A percentile compares a stretch with the other conserved stretches of the same genome.
Evolutionary conservation across 352 stramenopile species (phyloP).

Genomic region (Phytophthora lateralis): DNA sequence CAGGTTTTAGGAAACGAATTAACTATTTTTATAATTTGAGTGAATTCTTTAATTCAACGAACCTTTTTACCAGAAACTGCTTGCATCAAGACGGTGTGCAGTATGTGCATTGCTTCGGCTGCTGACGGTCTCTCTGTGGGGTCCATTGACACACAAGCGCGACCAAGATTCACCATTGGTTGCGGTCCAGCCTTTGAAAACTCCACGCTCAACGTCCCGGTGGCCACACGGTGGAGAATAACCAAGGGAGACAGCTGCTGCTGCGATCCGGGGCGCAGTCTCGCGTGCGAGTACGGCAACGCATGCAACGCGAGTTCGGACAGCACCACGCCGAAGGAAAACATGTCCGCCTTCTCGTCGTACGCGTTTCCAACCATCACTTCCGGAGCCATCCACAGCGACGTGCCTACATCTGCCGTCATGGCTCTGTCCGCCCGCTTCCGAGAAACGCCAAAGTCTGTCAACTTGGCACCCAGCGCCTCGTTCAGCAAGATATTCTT

Average conservation of each 20-base stretch:
- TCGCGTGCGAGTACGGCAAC: constrained; percentile 30
- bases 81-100: constrained; percentile 13
- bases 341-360: constrained; percentile 39
- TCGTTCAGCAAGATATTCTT: constrained; percentile 34
- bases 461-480: constrained; percentile 57
- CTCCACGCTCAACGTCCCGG: constrained; percentile 33
- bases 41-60: neutral
- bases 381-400: constrained; percentile 17
- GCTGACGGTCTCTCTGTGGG: constrained; percentile 20
- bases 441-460: constrained; percentile 58
- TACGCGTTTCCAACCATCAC: constrained; percentile 34
- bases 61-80: constrained; percentile 1
- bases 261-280: constrained; percentile 11
- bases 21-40: neutral
- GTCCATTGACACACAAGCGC: constrained; percentile 38
- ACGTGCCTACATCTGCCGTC: constrained; percentile 30
- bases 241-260: constrained; percentile 21
- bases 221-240: constrained; percentile 38
- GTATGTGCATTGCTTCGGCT: constrained; percentile 17
- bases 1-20: neutral
- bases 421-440: constrained; percentile 25
- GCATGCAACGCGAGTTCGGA: constrained; percentile 38
- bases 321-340: constrained; percentile 41
- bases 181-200: constrained; percentile 22
- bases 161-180: constrained; percentile 22